Conservation (phyloP, 1,284 basidiomycete species). For the Ganoderma lingzhi region DNA sequence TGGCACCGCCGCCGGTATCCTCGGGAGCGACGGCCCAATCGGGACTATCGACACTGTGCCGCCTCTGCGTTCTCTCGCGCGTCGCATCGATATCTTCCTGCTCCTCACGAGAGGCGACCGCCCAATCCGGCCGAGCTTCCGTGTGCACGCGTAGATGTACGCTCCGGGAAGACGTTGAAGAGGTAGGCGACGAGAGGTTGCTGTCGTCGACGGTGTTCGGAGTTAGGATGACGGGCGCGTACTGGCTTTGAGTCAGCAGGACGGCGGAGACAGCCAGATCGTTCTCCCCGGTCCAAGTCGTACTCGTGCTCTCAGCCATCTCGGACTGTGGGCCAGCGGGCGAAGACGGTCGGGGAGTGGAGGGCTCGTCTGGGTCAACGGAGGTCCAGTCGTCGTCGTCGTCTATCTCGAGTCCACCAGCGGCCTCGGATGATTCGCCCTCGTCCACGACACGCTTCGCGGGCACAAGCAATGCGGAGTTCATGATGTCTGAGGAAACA, state of each 20-base stretch:
- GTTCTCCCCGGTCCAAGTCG: not conserved
- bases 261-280: not conserved
- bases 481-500: not conserved
- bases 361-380: not conserved
- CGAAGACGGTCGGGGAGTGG: not conserved
- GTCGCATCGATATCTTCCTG: not conserved
- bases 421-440: not conserved
- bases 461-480: not conserved
- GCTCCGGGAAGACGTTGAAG: not conserved
- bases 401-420: not conserved
- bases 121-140: not conserved
- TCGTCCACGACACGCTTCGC: not conserved
- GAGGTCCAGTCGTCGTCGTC: not conserved
- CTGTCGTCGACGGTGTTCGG: not conserved
- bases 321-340: not conserved
- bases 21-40: slow-evolving; percentile 7
- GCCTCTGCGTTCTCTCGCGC: not conserved
- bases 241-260: not conserved
- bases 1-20: not conserved
- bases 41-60: not conserved
- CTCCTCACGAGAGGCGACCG: not conserved
- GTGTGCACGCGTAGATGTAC: not conserved
- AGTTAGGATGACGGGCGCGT: not conserved
- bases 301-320: not conserved
- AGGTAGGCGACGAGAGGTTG: not conserved